phyloP scores from a whole-genome alignment of 345 rosid genomes.

The Eucalyptus pauciflora region DNA sequence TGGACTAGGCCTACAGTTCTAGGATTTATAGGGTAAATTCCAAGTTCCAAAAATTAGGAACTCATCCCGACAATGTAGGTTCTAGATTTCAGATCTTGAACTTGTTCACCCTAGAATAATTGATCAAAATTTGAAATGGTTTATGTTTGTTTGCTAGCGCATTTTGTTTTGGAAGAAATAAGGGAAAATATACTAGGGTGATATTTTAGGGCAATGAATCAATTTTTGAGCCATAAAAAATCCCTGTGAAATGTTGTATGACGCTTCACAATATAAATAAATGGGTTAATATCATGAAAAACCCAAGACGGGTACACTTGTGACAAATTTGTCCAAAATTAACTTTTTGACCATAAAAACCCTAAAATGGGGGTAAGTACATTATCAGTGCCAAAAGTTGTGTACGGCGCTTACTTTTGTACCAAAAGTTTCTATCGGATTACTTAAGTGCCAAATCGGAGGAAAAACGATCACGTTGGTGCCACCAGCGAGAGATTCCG shows the following conservation, averaged over 20 bases:
- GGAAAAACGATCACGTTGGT: no score
- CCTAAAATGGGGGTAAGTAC: no score
- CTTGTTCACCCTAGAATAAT: background rate
- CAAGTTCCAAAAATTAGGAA: background rate
- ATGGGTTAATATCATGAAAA: no score
- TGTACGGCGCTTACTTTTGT: no score
- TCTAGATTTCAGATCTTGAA: background rate
- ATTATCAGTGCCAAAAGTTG: no score
- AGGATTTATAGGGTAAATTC: background rate
- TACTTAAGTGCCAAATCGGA: no score
- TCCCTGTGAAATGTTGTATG: background rate
- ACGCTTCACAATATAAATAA: background rate
- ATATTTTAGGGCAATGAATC: background rate
- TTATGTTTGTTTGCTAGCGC: background rate
- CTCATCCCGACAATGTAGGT: background rate
- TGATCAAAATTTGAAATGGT: background rate
- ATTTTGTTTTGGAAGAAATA: background rate
- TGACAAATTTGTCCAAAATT: no score
- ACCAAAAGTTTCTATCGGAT: no score
- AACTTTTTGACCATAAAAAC: no score
- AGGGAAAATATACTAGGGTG: rapidly evolving
- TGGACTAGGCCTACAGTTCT: rapidly evolving
- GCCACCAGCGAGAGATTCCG: no score
- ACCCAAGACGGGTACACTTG: rapidly evolving
- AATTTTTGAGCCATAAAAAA: background rate